Conservation (phyloP, 129 eudicot species). For the Helianthus tuberosus region DNA sequence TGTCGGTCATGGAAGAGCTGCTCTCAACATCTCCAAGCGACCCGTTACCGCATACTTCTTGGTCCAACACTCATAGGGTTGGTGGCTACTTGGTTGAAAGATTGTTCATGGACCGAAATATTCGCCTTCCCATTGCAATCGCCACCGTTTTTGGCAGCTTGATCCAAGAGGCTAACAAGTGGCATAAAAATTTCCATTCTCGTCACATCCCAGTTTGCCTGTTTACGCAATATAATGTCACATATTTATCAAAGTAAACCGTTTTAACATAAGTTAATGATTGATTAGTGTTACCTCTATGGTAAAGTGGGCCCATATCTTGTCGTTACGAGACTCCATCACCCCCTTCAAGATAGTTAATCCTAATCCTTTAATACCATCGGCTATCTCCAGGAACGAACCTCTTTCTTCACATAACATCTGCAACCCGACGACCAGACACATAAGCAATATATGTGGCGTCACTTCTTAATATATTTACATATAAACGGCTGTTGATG, state of each 20-base stretch:
- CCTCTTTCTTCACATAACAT: constrained; percentile 96
- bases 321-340: constrained; percentile 87
- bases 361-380: constrained; percentile 87
- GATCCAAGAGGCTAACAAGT: constrained; percentile 79
- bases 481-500: too few species aligned
- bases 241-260: background rate
- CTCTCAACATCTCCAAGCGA: too few species aligned
- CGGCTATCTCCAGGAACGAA: constrained; percentile 89
- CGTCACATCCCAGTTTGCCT: constrained; percentile 96
- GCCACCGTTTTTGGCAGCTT: constrained; percentile 36
- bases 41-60: too few species aligned
- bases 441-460: too few species aligned
- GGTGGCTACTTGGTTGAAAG: constrained; percentile 45
- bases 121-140: constrained; percentile 35
- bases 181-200: constrained; percentile 93
- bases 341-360: constrained; percentile 91
- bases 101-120: constrained; percentile 37
- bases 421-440: constrained; percentile 35
- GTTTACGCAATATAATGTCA: constrained; percentile 20
- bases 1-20: too few species aligned
- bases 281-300: constrained; percentile 65
- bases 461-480: too few species aligned
- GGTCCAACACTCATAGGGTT: constrained; percentile 44
- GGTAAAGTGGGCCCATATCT: constrained; percentile 95
- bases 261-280: background rate